Base-by-base conservation (phyloP, 805 yeast genomes). In the Clavispora vitiphila region DNA sequence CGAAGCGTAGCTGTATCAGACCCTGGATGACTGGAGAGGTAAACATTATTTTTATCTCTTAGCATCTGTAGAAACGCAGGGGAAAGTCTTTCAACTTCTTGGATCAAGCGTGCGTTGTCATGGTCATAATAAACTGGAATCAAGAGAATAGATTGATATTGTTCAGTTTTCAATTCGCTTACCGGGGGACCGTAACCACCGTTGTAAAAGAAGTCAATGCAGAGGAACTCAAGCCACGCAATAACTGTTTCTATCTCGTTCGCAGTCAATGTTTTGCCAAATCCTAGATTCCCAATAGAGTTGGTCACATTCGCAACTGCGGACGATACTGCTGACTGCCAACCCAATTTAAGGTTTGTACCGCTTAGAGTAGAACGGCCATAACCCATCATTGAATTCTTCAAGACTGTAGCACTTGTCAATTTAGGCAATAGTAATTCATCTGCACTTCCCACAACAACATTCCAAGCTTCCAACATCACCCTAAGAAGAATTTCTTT, bases 401-500 rank as follows among this genome's bases (percentile, higher is more conserved):
- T 54, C 34, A 67, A 52, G 2, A 66, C 60, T 36, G 60, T 61
- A 1, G 73, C 67, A 44, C 73, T 65, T 10, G 80, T 72, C 23
- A 88, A 59, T 16, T 86, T 78, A 0, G 98, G 98, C 5, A 91
- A 62, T 4, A 89, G 58, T 14, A 91, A 64, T 29, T 71, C 74
- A 53, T 88, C 96, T 1, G 91, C 84, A 19, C 80, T 71, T 2
- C 69, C 62, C 7, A 91, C 67, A 2, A 88, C 79, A 10, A 79
- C 80, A n/a, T 67, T 64, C 98, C 98, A 91, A 0, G 91, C 78
- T 39, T 81, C 83, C 1, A 82, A 54, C 85, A 87, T 83, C 0
- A 86, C 86, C 48, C 77, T 75, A 39, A 76, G 56, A 14, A 83
- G 61, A 25, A 83, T 61, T 1, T 73, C 79, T 15, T 71, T 65